Evolutionary conservation across 2,329 filamentous ascomycete genomes (phyloP).

Genomic region (Cytospora paraplurivora): DNA sequence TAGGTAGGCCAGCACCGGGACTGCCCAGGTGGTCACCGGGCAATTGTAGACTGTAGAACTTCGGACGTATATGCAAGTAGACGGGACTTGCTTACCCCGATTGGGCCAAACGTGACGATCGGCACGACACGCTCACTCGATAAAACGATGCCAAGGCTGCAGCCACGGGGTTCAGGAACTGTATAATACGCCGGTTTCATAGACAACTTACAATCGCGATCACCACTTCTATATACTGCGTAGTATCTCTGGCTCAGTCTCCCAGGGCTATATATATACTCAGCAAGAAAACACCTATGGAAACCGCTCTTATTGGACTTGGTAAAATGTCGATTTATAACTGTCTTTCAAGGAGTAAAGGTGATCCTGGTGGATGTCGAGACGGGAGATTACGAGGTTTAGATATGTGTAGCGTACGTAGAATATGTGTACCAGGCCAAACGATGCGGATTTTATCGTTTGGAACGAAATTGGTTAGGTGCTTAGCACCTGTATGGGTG

Average conservation of each 20-base stretch:
- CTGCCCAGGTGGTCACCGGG: too few relatives aligned
- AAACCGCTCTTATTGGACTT: too few relatives aligned
- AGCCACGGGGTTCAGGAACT: neutral
- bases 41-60: neutral
- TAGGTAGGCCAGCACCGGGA: too few relatives aligned
- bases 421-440: neutral
- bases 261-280: too few relatives aligned
- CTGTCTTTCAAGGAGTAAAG: neutral
- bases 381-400: neutral
- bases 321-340: too few relatives aligned
- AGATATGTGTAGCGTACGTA: neutral
- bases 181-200: conserved; percentile 1
- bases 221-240: too few relatives aligned
- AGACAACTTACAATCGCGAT: too few relatives aligned
- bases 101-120: conserved; percentile 10
- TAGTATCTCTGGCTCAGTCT: too few relatives aligned
- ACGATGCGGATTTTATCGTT: neutral
- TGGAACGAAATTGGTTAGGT: conserved; percentile 3
- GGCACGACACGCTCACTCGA: neutral
- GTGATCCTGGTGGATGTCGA: neutral
- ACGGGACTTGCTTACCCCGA: neutral
- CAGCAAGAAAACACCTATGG: too few relatives aligned
- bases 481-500: conserved; percentile 17
- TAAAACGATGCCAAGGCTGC: conserved; percentile 13
- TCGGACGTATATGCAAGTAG: conserved; percentile 6